These are phyloP conservation scores for Ziziphus jujuba DNA, from an alignment of 306 rosid species.

Conservation along the genomic window DNA sequence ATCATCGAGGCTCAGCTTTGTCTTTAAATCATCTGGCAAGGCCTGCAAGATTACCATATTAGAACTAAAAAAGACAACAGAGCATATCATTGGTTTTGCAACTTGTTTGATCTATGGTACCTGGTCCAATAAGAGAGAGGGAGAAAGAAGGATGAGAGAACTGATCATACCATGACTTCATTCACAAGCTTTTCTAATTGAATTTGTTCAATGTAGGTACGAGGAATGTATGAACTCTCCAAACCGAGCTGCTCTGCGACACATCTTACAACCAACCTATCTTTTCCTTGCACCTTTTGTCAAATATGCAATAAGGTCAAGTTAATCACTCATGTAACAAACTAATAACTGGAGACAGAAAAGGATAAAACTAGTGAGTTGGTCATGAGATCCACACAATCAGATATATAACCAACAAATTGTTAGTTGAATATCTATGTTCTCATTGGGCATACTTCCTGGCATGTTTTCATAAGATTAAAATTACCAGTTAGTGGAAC, in stretches of 20 bases:
- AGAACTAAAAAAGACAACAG: conserved; percentile 15
- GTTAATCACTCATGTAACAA: not conserved
- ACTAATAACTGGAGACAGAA: conserved; percentile 4
- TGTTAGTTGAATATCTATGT: not conserved
- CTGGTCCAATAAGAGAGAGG: not conserved
- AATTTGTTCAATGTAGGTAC: conserved; percentile 96
- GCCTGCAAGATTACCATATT: conserved; percentile 62
- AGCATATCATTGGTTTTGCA: conserved; percentile 15
- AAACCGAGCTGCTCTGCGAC: conserved; percentile 84
- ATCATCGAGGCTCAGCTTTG: conserved; percentile 93
- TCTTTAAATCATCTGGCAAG: conserved; percentile 93
- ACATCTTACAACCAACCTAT: conserved; percentile 60
- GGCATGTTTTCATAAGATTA: not conserved
- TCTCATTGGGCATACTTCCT: not conserved
- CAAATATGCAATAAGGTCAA: conserved; percentile 14
- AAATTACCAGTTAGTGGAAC: not conserved
- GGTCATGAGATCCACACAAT: not conserved
- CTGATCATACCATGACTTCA: conserved; percentile 89
- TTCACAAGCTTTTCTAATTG: conserved; percentile 95
- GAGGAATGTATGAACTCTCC: conserved; percentile 93
- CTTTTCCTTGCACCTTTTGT: conserved; percentile 90
- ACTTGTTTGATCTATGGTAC: not conserved
- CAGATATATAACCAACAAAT: not conserved
- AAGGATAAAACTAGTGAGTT: conserved; percentile 2
- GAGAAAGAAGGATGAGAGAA: not conserved